Evolutionary conservation across 768 basidiomycete genomes (phyloP).

Genomic region (Lactarius sp.): DNA sequence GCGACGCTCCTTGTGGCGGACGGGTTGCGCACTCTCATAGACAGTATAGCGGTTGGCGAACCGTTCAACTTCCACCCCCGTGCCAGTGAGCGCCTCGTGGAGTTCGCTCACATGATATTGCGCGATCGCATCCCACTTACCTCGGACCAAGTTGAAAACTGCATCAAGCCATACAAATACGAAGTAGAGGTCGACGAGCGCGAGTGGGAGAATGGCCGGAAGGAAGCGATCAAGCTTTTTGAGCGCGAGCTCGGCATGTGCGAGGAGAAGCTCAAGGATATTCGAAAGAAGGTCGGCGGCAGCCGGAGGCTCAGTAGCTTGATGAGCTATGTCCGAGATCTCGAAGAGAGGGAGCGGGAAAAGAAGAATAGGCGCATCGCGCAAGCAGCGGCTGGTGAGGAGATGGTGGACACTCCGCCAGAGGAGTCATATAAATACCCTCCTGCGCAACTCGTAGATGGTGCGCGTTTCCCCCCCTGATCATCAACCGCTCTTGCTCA

Average conservation of each 20-base stretch:
- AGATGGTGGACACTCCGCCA: constrained; percentile 35
- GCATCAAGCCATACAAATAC: constrained; percentile 99
- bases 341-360: constrained; percentile 76
- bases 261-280: constrained; percentile 81
- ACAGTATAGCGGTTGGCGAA: constrained; percentile 81
- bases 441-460: constrained; percentile 87
- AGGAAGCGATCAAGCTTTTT: constrained; percentile 69
- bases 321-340: constrained; percentile 70
- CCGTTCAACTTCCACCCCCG: constrained; percentile 90
- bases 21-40: constrained; percentile 83
- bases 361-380: constrained; percentile 50
- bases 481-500: neutral
- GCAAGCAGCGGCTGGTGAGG: constrained; percentile 33
- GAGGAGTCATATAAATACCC: constrained; percentile 80
- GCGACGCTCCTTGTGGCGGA: constrained; percentile 93
- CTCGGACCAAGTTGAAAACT: constrained; percentile 99
- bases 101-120: constrained; percentile 90
- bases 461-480: constrained; percentile 40
- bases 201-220: constrained; percentile 88
- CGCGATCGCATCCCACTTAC: constrained; percentile 90
- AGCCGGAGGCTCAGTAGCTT: constrained; percentile 69
- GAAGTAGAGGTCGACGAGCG: constrained; percentile 91
- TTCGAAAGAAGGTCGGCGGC: constrained; percentile 85
- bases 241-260: constrained; percentile 82
- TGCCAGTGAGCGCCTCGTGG: constrained; percentile 82